These are phyloP conservation scores for Ceratobasidium sp. DNA, from an alignment of 1,284 basidiomycete species.

Conservation along the genomic window DNA sequence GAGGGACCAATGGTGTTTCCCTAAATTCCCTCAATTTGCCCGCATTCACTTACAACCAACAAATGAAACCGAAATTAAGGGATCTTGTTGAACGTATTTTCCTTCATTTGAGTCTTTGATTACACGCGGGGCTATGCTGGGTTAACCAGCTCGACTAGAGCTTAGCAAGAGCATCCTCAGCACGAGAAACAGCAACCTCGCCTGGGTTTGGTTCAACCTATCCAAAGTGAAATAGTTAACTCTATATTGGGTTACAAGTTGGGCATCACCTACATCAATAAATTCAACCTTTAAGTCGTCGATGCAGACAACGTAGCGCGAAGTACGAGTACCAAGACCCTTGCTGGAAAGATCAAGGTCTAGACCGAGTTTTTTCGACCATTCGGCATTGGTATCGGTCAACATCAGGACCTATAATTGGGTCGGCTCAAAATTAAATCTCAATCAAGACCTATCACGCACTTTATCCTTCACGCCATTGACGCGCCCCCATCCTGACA, in stretches of 20 bases:
- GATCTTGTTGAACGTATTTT: neutral
- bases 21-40: neutral
- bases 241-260: neutral
- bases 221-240: neutral
- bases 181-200: constrained; percentile 73
- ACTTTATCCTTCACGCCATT: constrained; percentile 80
- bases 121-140: neutral
- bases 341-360: constrained; percentile 67
- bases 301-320: constrained; percentile 77
- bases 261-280: constrained; percentile 63
- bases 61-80: neutral
- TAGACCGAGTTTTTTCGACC: constrained; percentile 75
- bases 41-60: neutral
- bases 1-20: constrained; percentile 83
- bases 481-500: constrained; percentile 80
- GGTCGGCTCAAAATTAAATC: constrained; percentile 29
- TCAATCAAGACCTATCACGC: neutral
- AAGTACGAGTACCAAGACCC: constrained; percentile 75
- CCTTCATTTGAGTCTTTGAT: neutral
- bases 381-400: constrained; percentile 73
- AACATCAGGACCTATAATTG: constrained; percentile 71
- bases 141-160: constrained; percentile 57
- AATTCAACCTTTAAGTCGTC: constrained; percentile 79
- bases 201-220: constrained; percentile 58
- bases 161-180: constrained; percentile 72